Evolutionary conservation across 2,329 filamentous ascomycete species (phyloP), one percentile per base, ranked within the genome.

Genomic region (Coniochaeta sp.): DNA sequence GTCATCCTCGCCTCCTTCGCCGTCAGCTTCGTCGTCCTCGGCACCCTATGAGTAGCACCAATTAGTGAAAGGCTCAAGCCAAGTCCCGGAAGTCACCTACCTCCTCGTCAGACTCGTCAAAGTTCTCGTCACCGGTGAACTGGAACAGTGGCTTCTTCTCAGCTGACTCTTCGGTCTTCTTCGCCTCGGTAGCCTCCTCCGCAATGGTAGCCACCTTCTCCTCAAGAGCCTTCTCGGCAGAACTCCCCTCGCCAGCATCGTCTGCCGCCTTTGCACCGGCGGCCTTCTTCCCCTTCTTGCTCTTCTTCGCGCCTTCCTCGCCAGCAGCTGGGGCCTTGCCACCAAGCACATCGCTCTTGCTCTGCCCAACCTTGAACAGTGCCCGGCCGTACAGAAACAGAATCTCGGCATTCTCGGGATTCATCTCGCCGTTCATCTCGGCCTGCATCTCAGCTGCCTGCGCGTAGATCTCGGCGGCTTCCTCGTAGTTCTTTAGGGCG

Each of bases 381-480:
- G 91, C 91, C 71, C 93, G 90, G 16, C 95, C 95, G 75, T 99
- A 99, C 64, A 92, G 85, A 74, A 96, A 99, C 22, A 98, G 85
- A 55, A 99, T 85, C 72, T 98, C 93, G 58, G 93, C 93, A 68
- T 99, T 99, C 61, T 91, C 88, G 4, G 90, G 86, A 17, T 87
- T 87, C 82, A 96, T 90, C 76, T 98, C 95, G 73, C 93, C 95
- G 73, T 97, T 95, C 72, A 97, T 80, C 72, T 91, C 86, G 61
- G 90, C 91, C 76, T 99, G 95, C 63, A 97, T 83, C 73, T 96
- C 90, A 60, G 91, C 91, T 34, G 95, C 95, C 69, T 88, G 85
- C 50, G 92, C 93, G 77, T 93, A 98, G 64, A 93, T 79, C 70
- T 98, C 93, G 60, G 91, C 86, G 11, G 95, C 92, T 57, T 88